Conservation (phyloP, 352 stramenopile genomes). For the Phytophthora ohioensis region DNA sequence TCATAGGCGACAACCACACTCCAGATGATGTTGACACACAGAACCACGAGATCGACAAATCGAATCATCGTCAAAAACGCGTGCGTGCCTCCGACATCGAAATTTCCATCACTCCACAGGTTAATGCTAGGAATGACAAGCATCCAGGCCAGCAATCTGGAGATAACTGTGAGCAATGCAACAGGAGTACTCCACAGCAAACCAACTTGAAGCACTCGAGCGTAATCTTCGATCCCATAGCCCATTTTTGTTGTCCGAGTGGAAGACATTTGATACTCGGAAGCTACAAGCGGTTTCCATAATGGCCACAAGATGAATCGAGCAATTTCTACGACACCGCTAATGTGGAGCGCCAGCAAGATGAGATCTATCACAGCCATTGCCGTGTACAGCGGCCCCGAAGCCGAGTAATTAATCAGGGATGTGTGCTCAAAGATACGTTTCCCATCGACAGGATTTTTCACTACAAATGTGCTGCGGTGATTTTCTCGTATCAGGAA, state of each 20-base stretch:
- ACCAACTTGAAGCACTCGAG: constrained; percentile 42
- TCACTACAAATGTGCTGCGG: constrained; percentile 30
- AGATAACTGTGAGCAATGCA: constrained; percentile 43
- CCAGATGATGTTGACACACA: constrained; percentile 52
- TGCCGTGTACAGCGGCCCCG: constrained; percentile 53
- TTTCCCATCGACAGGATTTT: constrained; percentile 1
- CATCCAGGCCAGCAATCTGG: constrained; percentile 58
- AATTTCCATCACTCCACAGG: constrained; percentile 39
- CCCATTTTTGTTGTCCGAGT: constrained; percentile 43
- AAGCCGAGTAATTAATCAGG: constrained; percentile 53
- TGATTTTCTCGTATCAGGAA: constrained; percentile 47
- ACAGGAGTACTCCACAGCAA: constrained; percentile 53
- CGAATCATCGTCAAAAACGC: constrained; percentile 48
- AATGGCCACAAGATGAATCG: constrained; percentile 42
- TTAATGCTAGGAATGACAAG: constrained; percentile 52
- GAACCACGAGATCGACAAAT: constrained; percentile 44
- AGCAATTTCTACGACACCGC: constrained; percentile 45
- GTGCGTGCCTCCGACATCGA: constrained; percentile 36
- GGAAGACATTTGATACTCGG: constrained; percentile 27
- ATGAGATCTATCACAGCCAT: constrained; percentile 53
- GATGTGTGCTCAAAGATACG: constrained; percentile 41
- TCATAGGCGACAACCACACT: constrained; percentile 34
- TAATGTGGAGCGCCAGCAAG: constrained; percentile 45
- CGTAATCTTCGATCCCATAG: constrained; percentile 45
- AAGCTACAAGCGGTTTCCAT: constrained; percentile 33